Evolutionary conservation across 192 early-diverging fungal species (phyloP).

Genomic region (Phycomyces nitens): DNA sequence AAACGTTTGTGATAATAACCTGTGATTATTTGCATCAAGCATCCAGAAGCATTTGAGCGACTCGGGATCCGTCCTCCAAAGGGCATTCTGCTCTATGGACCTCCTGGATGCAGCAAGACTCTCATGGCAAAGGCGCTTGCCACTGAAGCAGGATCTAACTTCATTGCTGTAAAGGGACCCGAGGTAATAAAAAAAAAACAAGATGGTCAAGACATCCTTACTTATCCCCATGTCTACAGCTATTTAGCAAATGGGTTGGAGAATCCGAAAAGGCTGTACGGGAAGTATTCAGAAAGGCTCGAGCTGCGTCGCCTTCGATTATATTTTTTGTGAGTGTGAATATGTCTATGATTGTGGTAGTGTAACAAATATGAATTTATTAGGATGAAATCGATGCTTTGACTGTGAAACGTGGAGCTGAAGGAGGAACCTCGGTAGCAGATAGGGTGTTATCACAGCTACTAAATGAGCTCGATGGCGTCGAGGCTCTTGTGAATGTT

Average conservation of each 20-base stretch:
- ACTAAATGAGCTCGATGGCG: constrained; percentile 92
- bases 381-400: constrained; percentile 97
- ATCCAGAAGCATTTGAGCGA: constrained; percentile 85
- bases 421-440: constrained; percentile 76
- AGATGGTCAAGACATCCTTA: too few species aligned
- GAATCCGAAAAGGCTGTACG: constrained; percentile 96
- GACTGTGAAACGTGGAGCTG: constrained; percentile 72
- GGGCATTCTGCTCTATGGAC: constrained; percentile 95
- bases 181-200: constrained; percentile 56
- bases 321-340: constrained; percentile 86
- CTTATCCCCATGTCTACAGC: too few species aligned
- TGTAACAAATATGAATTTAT: constrained; percentile 2
- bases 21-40: constrained; percentile 36
- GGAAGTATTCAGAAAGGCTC: constrained; percentile 91
- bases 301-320: constrained; percentile 91
- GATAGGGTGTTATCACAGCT: constrained; percentile 95
- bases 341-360: background rate
- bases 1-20: background rate
- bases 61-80: constrained; percentile 95
- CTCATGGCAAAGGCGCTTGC: constrained; percentile 97
- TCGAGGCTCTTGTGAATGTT: constrained; percentile 92
- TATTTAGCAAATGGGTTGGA: constrained; percentile 99
- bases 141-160: constrained; percentile 94
- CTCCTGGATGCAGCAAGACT: constrained; percentile 97
- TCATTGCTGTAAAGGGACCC: constrained; percentile 97